Base-by-base conservation (phyloP, 495 filamentous ascomycete species). In the Bombardia bombarda region DNA sequence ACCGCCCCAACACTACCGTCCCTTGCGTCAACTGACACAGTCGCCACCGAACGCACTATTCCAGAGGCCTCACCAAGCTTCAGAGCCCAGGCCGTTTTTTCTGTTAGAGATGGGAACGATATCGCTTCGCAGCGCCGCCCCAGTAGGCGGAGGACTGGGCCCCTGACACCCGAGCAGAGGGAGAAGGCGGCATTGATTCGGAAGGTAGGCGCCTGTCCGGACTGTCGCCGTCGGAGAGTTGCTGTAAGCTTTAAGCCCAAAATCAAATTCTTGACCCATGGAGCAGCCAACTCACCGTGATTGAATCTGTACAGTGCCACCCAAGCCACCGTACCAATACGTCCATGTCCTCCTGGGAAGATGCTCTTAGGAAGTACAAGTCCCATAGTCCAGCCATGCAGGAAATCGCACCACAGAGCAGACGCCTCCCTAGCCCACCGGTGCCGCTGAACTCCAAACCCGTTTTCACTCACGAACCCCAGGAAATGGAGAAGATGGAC, bases 331-430 rank as follows among this genome's bases (percentile, higher is more conserved):
- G 70, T 46, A 64, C 62, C 50, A n/a, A n/a, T n/a, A n/a, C n/a
- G n/a, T n/a, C n/a, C n/a, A 70, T 70, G 67, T 66, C 68, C 1
- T 66, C 68, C 1, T 73, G 68, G 67, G 70, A 72, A 51, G 66
- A 70, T 24, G 65, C 67, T 18, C 55, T 63, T 22, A 56, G 56
- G 43, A 72, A 68, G 47, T 72, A 64, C 57, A 56, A 58, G 22
- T 61, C 63, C 17, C 55, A 57, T 34, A 64, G 63, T 32, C 60
- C 68, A 10, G 43, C 50, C 35, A 55, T 63, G 35, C 66, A 65
- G 47, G 63, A 63, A 14, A 51, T 67, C 13, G 53, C 63, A 17
- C 60, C 62, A 25, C 40, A 62, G 33, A 52, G 52, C 32, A 62
- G 58, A 40, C 55, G 60, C 30, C 62, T 52, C 22, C 50, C 71